phyloP scores from a whole-genome alignment of 345 rosid genomes.

The Lepidium didymum region DNA sequence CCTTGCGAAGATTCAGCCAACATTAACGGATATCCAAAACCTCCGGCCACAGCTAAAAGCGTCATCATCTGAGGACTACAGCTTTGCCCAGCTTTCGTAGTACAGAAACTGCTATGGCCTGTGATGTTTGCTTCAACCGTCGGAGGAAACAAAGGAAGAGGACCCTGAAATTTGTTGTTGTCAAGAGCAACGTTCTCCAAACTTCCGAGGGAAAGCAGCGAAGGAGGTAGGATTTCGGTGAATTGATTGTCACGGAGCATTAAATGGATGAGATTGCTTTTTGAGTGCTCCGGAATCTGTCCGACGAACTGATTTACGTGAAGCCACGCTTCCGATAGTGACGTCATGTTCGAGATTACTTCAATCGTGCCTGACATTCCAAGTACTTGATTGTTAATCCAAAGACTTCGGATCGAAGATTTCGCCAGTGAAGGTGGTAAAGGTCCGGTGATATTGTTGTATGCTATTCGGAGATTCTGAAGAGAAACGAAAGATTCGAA shows the following conservation, averaged over 20 bases:
- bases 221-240: conserved; percentile 54
- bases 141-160: conserved; percentile 35
- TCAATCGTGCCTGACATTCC: conserved; percentile 59
- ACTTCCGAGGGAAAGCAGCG: conserved; percentile 31
- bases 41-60: conserved; percentile 57
- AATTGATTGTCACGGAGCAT: conserved; percentile 69
- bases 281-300: conserved; percentile 66
- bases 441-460: conserved; percentile 63
- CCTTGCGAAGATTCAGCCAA: conserved; percentile 70
- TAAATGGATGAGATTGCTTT: conserved; percentile 51
- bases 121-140: conserved; percentile 14
- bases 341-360: conserved; percentile 52
- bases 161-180: conserved; percentile 77
- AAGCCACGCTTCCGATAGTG: conserved; percentile 57
- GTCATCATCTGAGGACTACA: conserved; percentile 57
- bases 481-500: conserved; percentile 43
- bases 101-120: conserved; percentile 45
- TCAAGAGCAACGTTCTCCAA: conserved; percentile 42
- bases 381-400: conserved; percentile 54
- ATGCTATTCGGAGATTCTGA: conserved; percentile 48
- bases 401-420: conserved; percentile 44
- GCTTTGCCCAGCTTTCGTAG: conserved; percentile 19
- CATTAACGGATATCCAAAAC: conserved; percentile 51
- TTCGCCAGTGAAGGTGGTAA: conserved; percentile 51
- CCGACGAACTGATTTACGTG: conserved; percentile 66